Conservation (phyloP, 75 land plant genomes). For the Selaginella tamariscina region DNA sequence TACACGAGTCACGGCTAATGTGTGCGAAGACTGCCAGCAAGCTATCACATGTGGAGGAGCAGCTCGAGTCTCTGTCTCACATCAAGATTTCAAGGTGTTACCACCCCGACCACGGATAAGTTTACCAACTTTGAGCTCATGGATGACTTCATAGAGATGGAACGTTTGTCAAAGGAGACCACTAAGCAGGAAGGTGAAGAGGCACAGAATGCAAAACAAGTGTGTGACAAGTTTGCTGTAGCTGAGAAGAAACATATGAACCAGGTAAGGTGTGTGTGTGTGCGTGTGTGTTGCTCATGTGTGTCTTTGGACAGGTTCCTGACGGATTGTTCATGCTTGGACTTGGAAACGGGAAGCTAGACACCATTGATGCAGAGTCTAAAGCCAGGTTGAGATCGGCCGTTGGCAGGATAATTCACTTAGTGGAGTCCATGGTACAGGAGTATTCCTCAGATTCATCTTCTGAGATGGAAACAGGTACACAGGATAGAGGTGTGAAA, state of each 20-base stretch:
- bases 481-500: constrained; percentile 34
- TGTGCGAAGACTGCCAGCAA: constrained; percentile 10
- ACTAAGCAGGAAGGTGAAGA: background rate
- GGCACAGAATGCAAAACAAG: background rate
- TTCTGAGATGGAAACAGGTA: constrained; percentile 44
- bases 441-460: constrained; percentile 16
- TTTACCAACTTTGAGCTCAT: background rate
- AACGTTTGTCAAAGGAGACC: background rate
- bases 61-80: background rate
- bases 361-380: background rate
- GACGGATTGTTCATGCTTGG: too few relatives aligned
- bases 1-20: background rate
- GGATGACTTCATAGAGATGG: background rate
- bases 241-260: background rate
- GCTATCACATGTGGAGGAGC: background rate
- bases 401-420: constrained; percentile 40
- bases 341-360: background rate
- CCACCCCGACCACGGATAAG: background rate
- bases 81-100: too few relatives aligned
- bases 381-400: constrained; percentile 18
- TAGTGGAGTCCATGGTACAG: constrained; percentile 55
- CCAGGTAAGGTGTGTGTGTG: too few relatives aligned
- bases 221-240: background rate
- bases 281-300: too few relatives aligned
- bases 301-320: too few relatives aligned